Evolutionary conservation across 1,284 basidiomycete genomes (phyloP), one percentile per base, ranked within the genome.

Genomic region (Butyriboletus appendiculatus): DNA sequence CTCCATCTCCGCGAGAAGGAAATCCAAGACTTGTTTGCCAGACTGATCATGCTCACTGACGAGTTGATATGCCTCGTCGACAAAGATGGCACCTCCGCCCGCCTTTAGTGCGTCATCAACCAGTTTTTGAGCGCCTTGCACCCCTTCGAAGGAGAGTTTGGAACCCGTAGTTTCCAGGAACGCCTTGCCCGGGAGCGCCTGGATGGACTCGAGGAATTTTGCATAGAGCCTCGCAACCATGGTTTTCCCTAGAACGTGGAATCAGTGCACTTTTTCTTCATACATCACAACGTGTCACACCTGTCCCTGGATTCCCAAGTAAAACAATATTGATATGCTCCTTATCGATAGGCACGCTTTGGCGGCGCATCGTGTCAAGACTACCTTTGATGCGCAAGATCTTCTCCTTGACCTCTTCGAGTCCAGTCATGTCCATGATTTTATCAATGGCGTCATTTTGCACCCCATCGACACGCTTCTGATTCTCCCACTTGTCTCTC

Each of bases 11-110:
- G 84, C 82, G 2, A 88, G 75, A 1, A 88, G 74, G 61, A 81
- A 87, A 58, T 88, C 85, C 18, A 88, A 71, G 6, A 87, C 84
- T 56, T 80, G 77, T 28, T 67, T 62, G 2, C 86, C 86, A 40
- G 73, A 70, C 16, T 64, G 66, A 45, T 76, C 80, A 54, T 80
- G 68, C 33, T 73, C 67, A 37, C 69, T 73, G 0, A 79, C 78
- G 4, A 88, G 75, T 52, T 87, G 85, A 58, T 88, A 86, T 0
- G 85, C 84, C 60, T 88, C 86, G 59, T 88, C 85, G 45, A 87
- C 70, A 65, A 88, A 88, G 41, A 88, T 76, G 8, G 78, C 72
- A 0, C 85, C 86, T 32, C 85, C 86, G 0, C 84, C 85, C 0
- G 67, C 75, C 6, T 74, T 73, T 18, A 81, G 37, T 0, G 82